Evolutionary conservation across 805 yeast genomes (phyloP).

Genomic region (Tetrapisispora taiwanensis): DNA sequence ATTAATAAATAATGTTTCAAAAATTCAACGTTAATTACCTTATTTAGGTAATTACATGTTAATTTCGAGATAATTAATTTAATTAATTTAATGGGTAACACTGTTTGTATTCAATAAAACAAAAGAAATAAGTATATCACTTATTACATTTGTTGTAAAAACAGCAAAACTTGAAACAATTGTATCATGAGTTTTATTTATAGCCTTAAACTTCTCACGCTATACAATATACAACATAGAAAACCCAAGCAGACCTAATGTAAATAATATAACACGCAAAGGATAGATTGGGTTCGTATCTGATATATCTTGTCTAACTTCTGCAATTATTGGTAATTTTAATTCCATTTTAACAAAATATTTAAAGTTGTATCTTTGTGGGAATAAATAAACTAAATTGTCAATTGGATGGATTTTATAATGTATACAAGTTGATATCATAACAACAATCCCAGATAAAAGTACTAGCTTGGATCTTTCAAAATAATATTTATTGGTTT

Average conservation of each 20-base stretch:
- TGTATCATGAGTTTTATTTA: too few relatives aligned
- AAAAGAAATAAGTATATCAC: too few relatives aligned
- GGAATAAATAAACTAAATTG: neutral
- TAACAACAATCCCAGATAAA: neutral
- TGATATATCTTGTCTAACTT: conserved; percentile 10
- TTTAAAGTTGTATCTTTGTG: neutral
- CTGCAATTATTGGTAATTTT: neutral
- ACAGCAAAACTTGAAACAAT: neutral
- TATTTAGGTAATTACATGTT: neutral
- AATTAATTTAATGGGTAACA: neutral
- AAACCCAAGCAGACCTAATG: neutral
- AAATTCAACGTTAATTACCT: neutral
- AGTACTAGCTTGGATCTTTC: neutral
- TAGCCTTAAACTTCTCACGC: neutral
- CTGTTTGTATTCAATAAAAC: too few relatives aligned
- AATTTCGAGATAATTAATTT: neutral
- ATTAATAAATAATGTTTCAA: neutral
- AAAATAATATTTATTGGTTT: neutral
- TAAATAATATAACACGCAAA: conserved; percentile 9
- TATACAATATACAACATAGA: neutral
- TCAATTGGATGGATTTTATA: neutral
- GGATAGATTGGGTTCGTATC: conserved; percentile 20
- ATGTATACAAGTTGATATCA: neutral
- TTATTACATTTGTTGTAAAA: neutral
- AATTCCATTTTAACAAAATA: neutral